These are phyloP conservation scores for Arctostaphylos glauca DNA, from an alignment of 148 eudicot species.

Conservation along the genomic window DNA sequence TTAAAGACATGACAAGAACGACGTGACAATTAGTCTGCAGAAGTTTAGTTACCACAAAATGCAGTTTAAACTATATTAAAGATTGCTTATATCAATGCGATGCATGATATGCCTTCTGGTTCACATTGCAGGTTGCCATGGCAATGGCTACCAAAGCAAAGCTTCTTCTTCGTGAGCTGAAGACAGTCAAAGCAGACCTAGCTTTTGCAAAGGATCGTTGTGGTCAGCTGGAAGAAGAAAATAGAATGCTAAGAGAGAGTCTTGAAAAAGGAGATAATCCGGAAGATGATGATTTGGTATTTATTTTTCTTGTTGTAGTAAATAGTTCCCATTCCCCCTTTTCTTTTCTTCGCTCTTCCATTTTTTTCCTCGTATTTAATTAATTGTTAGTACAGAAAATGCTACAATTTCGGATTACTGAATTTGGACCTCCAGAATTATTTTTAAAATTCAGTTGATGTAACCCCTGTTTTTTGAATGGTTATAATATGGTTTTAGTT, in stretches of 20 bases:
- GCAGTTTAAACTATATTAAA: not conserved
- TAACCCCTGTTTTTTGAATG: not conserved
- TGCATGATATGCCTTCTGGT: conserved; percentile 23
- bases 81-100: not conserved
- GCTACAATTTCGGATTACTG: not conserved
- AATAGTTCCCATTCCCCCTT: not conserved
- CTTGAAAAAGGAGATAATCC: conserved; percentile 64
- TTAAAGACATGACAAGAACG: not conserved
- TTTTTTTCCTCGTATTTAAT: too few species aligned
- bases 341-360: not conserved
- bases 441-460: not conserved
- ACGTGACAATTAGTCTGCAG: not conserved
- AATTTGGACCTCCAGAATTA: not conserved
- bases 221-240: conserved; percentile 87
- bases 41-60: not conserved
- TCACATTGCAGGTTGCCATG: conserved; percentile 68
- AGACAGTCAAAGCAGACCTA: conserved; percentile 83
- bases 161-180: conserved; percentile 79
- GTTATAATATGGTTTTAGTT: not conserved
- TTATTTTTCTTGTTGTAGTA: not conserved
- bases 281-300: conserved; percentile 84
- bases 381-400: not conserved
- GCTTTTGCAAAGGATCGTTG: conserved; percentile 92
- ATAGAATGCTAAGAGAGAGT: conserved; percentile 62
- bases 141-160: conserved; percentile 93